These are phyloP conservation scores for Boletus rubroflammeus DNA, from an alignment of 768 basidiomycete species.

Conservation along the genomic window DNA sequence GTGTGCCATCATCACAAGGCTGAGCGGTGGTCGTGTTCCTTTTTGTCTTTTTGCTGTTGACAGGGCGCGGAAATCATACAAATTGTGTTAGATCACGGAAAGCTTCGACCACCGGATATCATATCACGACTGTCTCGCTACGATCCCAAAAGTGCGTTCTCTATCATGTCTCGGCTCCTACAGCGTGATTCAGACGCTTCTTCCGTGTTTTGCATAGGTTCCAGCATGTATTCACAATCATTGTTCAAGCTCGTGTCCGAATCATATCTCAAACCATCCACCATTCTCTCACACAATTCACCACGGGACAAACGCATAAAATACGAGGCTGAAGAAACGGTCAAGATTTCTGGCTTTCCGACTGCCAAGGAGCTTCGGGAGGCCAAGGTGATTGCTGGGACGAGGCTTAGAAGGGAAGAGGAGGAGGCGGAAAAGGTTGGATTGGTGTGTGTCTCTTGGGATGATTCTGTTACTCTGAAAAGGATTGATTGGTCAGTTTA, in stretches of 20 bases:
- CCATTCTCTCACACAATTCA: slow-evolving; percentile 71
- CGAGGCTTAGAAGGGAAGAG: slow-evolving; percentile 64
- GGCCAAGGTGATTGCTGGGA: slow-evolving; percentile 62
- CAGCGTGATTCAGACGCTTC: background rate
- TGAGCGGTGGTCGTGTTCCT: background rate
- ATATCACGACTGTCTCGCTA: slow-evolving; percentile 45
- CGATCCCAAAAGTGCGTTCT: slow-evolving; percentile 55
- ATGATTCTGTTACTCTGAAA: background rate
- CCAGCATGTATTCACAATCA: slow-evolving; percentile 51
- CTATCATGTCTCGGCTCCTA: slow-evolving; percentile 9
- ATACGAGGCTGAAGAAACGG: slow-evolving; percentile 77
- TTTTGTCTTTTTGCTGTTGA: background rate
- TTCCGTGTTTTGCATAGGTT: slow-evolving; percentile 17
- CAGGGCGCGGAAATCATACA: slow-evolving; percentile 78
- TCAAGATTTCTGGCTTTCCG: slow-evolving; percentile 70
- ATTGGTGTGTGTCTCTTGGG: slow-evolving; percentile 51
- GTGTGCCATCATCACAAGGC: background rate
- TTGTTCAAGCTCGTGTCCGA: slow-evolving; percentile 68
- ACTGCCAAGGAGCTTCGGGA: slow-evolving; percentile 76
- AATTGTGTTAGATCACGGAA: slow-evolving; percentile 79
- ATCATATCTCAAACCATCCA: slow-evolving; percentile 78
- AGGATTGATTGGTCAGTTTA: slow-evolving; percentile 33
- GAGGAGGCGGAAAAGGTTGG: slow-evolving; percentile 72
- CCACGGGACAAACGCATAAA: slow-evolving; percentile 77
- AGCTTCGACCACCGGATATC: slow-evolving; percentile 74